phyloP scores from a whole-genome alignment of 2,329 filamentous ascomycete species.

The Ophiostoma australiae region DNA sequence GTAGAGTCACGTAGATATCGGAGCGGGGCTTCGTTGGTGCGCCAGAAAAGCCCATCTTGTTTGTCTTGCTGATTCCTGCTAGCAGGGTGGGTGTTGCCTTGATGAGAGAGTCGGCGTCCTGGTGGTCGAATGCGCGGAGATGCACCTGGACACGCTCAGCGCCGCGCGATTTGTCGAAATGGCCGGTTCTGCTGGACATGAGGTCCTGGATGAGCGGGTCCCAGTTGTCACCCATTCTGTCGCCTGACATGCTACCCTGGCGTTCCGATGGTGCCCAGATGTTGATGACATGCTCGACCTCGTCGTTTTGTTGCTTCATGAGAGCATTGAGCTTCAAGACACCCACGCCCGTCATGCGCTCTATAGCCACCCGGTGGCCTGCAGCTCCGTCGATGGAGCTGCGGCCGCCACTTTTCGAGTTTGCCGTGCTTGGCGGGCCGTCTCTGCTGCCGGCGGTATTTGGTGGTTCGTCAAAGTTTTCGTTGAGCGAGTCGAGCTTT shows the following conservation, averaged over 20 bases:
- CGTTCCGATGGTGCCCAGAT: slow-evolving; percentile 66
- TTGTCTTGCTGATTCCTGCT: slow-evolving; percentile 73
- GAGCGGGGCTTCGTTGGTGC: slow-evolving; percentile 83
- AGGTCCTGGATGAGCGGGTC: slow-evolving; percentile 68
- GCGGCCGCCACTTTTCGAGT: slow-evolving; percentile 39
- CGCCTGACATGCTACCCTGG: slow-evolving; percentile 46
- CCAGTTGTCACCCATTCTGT: slow-evolving; percentile 60
- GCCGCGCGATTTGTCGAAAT: slow-evolving; percentile 66
- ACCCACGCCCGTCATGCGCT: slow-evolving; percentile 70
- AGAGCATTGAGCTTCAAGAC: slow-evolving; percentile 70
- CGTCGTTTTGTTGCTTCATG: slow-evolving; percentile 64
- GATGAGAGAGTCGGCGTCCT: slow-evolving; percentile 75
- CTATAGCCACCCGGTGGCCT: slow-evolving; percentile 44
- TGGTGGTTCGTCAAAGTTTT: slow-evolving; percentile 45
- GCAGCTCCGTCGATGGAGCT: slow-evolving; percentile 23
- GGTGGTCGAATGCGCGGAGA: slow-evolving; percentile 69
- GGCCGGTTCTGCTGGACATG: slow-evolving; percentile 66
- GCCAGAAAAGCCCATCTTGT: slow-evolving; percentile 88
- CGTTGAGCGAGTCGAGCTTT: slow-evolving; percentile 55
- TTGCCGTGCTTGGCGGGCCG: slow-evolving; percentile 52
- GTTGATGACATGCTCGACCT: slow-evolving; percentile 68
- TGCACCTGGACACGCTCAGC: slow-evolving; percentile 76
- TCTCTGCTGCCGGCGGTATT: slow-evolving; percentile 40
- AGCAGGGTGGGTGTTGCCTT: slow-evolving; percentile 83
- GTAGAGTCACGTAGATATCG: slow-evolving; percentile 89